Base-by-base conservation (phyloP, 257 asterid species). In the Solanum pinnatisectum region DNA sequence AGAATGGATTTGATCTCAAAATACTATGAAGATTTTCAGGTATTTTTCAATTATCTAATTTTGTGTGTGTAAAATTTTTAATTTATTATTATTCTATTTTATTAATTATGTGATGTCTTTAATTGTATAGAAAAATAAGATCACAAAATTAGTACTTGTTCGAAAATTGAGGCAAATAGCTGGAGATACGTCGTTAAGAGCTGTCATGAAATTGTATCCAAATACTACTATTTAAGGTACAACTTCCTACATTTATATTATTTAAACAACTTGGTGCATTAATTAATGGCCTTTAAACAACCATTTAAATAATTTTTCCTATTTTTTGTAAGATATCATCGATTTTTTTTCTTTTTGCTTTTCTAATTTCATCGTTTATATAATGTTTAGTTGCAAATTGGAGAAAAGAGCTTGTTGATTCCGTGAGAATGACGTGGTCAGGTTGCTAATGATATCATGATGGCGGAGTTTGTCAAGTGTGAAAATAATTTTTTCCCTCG, bases 131-230 rank as follows among this genome's bases (percentile, higher is more conserved):
- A 89, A 32, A 84, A 87, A 90, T 6, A 91, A 86, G 86, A 90
- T 91, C 30, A 85, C 56, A 33, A 84, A 90, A 85, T 63, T 84
- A 16, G 84, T 84, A 18, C 83, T 93, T 25, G 46, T 92, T 52
- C 81, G 81, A 73, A 85, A 71, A 46, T 60, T 90, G 87, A 92
- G 93, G 84, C 87, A 73, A 49, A 56, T 90, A 71, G 93, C 89
- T 67, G 94, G 93, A 82, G 94, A 93, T 83, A 46, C 74, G 67
- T 6, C 89, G 74, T 88, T 93, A 27, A 70, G 44, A 86, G 78
- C 91, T n/a, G 92, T 88, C 7, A 84, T 92, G 85, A 44, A 81
- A 27, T 46, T 81, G 68, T 44, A 46, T 46, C 40, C 85, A 79
- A 16, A 25, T 67, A 44, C 36, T 63, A 72, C 4, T 56, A 56